phyloP scores from a whole-genome alignment of 1,284 basidiomycete genomes.

The Boletus austroedulis region DNA sequence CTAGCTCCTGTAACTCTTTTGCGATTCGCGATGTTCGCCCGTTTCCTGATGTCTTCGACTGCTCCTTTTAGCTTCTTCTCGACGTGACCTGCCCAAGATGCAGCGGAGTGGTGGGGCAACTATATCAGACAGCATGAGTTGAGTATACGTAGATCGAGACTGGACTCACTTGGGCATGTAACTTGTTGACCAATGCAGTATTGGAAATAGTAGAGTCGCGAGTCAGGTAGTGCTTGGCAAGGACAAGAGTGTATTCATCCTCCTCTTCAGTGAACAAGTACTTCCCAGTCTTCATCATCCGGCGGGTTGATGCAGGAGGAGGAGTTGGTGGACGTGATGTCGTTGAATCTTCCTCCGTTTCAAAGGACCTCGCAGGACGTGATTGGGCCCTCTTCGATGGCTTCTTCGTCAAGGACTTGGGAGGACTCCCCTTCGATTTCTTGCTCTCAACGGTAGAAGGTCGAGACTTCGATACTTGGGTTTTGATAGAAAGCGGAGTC shows the following conservation, averaged over 20 bases:
- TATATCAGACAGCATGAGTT: constrained; percentile 19
- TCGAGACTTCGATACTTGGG: constrained; percentile 9
- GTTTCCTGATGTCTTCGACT: constrained; percentile 33
- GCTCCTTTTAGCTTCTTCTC: constrained; percentile 29
- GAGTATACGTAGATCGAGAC: background rate
- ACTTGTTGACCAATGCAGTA: constrained; percentile 31
- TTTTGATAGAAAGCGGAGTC: background rate
- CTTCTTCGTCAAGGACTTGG: constrained; percentile 3
- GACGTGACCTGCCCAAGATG: constrained; percentile 39
- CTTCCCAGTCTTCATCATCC: constrained; percentile 26
- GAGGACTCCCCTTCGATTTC: constrained; percentile 2
- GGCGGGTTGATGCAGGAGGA: constrained; percentile 38
- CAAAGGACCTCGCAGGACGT: background rate
- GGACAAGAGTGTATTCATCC: constrained; percentile 39
- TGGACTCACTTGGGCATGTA: constrained; percentile 42
- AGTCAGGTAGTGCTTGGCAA: constrained; percentile 38
- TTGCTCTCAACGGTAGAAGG: constrained; percentile 3
- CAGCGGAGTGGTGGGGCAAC: constrained; percentile 46
- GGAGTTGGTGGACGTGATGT: constrained; percentile 43
- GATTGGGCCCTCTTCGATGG: constrained; percentile 9
- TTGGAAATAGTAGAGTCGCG: constrained; percentile 40
- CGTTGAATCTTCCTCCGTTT: background rate
- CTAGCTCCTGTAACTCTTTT: constrained; percentile 16
- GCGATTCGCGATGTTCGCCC: constrained; percentile 34
- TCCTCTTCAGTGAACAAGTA: constrained; percentile 49